phyloP scores from a whole-genome alignment of 768 basidiomycete species.

The Podaxis sp. region DNA sequence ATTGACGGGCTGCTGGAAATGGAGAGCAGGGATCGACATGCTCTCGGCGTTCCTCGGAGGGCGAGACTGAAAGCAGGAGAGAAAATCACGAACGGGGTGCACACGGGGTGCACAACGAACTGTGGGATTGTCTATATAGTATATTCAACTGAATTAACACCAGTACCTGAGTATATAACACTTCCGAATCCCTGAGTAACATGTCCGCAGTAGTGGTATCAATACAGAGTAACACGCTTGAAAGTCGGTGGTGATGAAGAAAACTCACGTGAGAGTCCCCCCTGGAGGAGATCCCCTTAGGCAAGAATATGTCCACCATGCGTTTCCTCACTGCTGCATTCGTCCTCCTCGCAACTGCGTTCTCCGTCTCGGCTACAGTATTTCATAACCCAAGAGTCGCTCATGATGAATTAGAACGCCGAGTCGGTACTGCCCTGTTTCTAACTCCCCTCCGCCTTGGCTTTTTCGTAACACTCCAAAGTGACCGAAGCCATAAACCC shows the following conservation, averaged over 20 bases:
- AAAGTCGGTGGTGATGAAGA: too few relatives aligned
- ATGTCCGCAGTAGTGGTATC: too few relatives aligned
- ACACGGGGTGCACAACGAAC: neutral
- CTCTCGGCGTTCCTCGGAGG: neutral
- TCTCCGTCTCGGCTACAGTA: neutral
- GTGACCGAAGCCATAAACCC: slow-evolving; percentile 89
- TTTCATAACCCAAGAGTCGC: too few relatives aligned
- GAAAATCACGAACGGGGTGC: neutral
- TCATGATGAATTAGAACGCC: neutral
- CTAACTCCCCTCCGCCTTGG: slow-evolving; percentile 30
- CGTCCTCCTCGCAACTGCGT: neutral
- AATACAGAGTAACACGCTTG: too few relatives aligned
- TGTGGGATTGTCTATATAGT: neutral
- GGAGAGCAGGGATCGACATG: neutral
- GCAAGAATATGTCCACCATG: neutral
- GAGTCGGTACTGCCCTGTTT: neutral
- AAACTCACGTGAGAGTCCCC: too few relatives aligned
- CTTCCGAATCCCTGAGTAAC: too few relatives aligned
- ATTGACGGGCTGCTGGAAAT: neutral
- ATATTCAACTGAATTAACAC: neutral
- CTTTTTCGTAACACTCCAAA: slow-evolving; percentile 80
- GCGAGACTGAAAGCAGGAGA: neutral
- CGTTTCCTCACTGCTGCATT: slow-evolving; percentile 1
- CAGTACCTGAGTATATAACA: neutral
- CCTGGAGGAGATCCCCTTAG: too few relatives aligned